phyloP scores from a whole-genome alignment of 352 stramenopile species.

The Phytophthora sansomeana region DNA sequence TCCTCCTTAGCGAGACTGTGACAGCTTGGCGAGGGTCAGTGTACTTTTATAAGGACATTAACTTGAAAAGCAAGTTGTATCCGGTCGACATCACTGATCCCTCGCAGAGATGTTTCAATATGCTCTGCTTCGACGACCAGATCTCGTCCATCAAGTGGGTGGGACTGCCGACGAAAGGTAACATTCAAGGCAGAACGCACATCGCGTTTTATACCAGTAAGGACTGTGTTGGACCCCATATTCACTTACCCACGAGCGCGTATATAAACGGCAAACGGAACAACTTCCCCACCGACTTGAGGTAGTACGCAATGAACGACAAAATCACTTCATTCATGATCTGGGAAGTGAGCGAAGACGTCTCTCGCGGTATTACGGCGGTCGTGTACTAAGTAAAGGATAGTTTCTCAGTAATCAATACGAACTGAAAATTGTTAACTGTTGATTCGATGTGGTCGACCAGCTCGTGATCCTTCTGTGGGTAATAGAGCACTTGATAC shows the following conservation, averaged over 20 bases:
- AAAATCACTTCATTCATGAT: conserved; percentile 7
- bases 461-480: too few species aligned
- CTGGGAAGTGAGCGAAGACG: conserved; percentile 1
- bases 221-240: background rate
- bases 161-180: background rate
- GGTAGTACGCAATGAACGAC: conserved; percentile 1
- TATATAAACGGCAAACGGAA: background rate
- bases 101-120: conserved; percentile 10
- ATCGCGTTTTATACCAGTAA: conserved; percentile 1
- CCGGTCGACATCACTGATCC: conserved; percentile 1
- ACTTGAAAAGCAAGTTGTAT: background rate
- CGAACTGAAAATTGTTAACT: too few species aligned
- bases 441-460: too few species aligned
- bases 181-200: background rate
- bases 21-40: background rate
- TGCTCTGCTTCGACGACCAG: conserved; percentile 9
- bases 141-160: conserved; percentile 11
- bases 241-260: background rate
- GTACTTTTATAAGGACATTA: conserved; percentile 1
- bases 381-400: background rate
- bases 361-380: background rate
- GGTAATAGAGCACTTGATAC: too few species aligned
- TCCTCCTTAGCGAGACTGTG: background rate
- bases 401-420: too few species aligned
- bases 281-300: background rate